These are phyloP conservation scores for Metschnikowia reukaufii DNA, from an alignment of 805 yeast genomes.

Conservation along the genomic window DNA sequence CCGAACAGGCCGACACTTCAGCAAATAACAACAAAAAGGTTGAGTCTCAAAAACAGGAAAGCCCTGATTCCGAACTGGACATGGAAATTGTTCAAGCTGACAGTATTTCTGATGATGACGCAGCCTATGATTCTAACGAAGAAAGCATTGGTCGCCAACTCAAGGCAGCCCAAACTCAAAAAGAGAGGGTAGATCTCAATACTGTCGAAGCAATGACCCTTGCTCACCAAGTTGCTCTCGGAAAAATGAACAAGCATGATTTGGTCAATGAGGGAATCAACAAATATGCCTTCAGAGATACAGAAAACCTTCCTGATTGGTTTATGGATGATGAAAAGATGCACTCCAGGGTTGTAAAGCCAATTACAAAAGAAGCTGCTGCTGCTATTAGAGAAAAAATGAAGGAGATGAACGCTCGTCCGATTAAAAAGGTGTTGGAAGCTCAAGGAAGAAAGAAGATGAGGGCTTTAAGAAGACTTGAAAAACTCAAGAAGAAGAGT, in stretches of 20 bases:
- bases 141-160: slow-evolving; percentile 38
- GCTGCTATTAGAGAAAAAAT: slow-evolving; percentile 44
- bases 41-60: neutral
- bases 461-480: slow-evolving; percentile 85
- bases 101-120: slow-evolving; percentile 31
- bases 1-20: neutral
- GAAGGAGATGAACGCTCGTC: slow-evolving; percentile 84
- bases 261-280: slow-evolving; percentile 91
- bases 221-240: slow-evolving; percentile 93
- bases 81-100: slow-evolving; percentile 44
- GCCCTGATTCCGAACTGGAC: slow-evolving; percentile 38
- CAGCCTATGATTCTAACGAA: slow-evolving; percentile 50
- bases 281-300: slow-evolving; percentile 87
- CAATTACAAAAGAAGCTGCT: slow-evolving; percentile 85
- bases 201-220: slow-evolving; percentile 97
- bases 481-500: slow-evolving; percentile 87
- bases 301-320: slow-evolving; percentile 95
- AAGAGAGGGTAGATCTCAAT: slow-evolving; percentile 73
- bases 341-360: slow-evolving; percentile 83
- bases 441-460: slow-evolving; percentile 95
- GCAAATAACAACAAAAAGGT: slow-evolving; percentile 6
- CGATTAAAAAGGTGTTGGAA: slow-evolving; percentile 97
- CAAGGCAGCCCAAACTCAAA: slow-evolving; percentile 48
- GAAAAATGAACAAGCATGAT: slow-evolving; percentile 81
- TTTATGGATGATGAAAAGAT: slow-evolving; percentile 86